Percentiles rank a stretch among this genome's conserved stretches.
phyloP scores from a whole-genome alignment of 176 grass and related monocot species.

The Leersia perrieri region DNA sequence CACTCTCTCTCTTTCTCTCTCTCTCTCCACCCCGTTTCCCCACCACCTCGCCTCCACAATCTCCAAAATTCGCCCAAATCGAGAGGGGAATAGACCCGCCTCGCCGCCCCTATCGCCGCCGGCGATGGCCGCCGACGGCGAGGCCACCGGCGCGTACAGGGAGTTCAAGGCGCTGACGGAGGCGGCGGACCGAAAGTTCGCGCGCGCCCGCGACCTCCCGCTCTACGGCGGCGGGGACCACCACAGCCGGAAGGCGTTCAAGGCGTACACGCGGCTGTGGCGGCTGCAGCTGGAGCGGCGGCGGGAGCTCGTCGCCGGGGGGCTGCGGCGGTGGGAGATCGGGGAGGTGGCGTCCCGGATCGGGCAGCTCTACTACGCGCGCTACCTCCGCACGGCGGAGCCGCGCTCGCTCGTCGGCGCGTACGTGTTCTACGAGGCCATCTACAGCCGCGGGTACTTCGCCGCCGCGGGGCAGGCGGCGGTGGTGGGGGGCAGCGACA shows the following conservation, averaged over 20 bases:
- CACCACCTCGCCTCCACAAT: background rate
- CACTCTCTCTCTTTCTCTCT: background rate
- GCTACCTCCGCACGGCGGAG: constrained; percentile 95
- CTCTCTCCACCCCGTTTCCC: background rate
- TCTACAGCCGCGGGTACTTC: constrained; percentile 86
- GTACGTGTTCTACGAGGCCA: constrained; percentile 99
- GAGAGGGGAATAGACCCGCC: background rate
- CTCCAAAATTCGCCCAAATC: constrained; percentile 49
- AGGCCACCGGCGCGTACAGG: constrained; percentile 40
- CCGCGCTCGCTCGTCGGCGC: constrained; percentile 85
- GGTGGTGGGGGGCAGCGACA: background rate
- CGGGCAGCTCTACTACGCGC: constrained; percentile 97
- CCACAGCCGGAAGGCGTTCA: constrained; percentile 88
- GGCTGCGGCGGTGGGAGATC: constrained; percentile 84
- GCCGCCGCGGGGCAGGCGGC: constrained; percentile 39
- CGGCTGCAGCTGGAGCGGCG: constrained; percentile 77
- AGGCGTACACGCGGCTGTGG: constrained; percentile 95
- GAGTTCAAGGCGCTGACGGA: constrained; percentile 62
- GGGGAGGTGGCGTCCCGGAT: constrained; percentile 97
- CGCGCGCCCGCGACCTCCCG: constrained; percentile 83
- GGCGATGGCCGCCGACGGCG: constrained; percentile 56
- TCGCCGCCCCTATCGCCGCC: constrained; percentile 9
- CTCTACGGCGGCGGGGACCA: constrained; percentile 67
- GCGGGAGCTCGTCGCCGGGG: constrained; percentile 58
- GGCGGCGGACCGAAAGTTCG: constrained; percentile 91